Evolutionary conservation across 345 rosid species (phyloP).

Genomic region (Brassica incana): DNA sequence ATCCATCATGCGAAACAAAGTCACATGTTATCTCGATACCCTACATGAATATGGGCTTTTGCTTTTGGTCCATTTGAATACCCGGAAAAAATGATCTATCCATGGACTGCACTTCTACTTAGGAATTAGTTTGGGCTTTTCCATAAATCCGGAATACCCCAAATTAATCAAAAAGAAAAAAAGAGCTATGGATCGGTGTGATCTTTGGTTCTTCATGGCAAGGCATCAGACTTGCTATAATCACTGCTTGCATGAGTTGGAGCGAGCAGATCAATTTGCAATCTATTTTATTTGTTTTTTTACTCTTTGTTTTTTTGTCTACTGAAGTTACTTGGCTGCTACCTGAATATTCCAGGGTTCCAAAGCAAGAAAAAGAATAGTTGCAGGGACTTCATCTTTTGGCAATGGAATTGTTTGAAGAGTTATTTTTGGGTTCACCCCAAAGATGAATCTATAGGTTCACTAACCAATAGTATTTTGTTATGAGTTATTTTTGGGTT

Average conservation of each 20-base stretch:
- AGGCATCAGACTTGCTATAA: slow-evolving; percentile 31
- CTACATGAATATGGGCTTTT: too few species aligned
- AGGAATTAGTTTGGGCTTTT: too few species aligned
- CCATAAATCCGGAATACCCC: too few species aligned
- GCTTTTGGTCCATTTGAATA: too few species aligned
- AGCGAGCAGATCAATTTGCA: slow-evolving; percentile 29
- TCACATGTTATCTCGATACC: too few species aligned
- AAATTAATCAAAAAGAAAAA: background rate
- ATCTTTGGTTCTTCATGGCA: slow-evolving; percentile 44
- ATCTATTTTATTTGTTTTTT: background rate
- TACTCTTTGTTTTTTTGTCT: background rate
- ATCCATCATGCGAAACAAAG: too few species aligned
- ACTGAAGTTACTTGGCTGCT: background rate
- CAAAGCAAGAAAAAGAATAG: slow-evolving; percentile 43
- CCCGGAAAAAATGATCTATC: too few species aligned
- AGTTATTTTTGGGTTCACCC: too few species aligned
- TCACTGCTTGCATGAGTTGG: slow-evolving; percentile 47
- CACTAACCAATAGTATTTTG: too few species aligned
- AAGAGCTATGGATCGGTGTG: slow-evolving; percentile 50
- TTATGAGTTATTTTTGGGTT: too few species aligned
- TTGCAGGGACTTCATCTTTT: slow-evolving; percentile 18
- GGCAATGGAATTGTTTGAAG: slow-evolving; percentile 11
- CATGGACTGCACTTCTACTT: too few species aligned
- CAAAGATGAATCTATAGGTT: too few species aligned
- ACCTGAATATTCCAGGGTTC: slow-evolving; percentile 31